Conservation (phyloP, 2,329 filamentous ascomycete species). For the Rutstroemia sp. region DNA sequence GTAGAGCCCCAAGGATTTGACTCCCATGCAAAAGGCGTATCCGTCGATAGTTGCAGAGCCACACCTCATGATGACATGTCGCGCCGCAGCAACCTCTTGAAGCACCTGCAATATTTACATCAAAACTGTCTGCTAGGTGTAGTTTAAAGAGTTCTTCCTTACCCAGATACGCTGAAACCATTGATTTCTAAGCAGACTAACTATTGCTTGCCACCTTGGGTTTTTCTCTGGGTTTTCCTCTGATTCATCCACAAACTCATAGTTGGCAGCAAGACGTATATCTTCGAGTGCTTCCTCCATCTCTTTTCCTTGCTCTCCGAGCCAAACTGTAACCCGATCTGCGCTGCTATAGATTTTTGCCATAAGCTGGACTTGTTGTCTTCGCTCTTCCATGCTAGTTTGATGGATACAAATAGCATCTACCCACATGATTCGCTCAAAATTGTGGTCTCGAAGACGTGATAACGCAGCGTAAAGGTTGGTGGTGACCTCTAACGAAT, state of each 20-base stretch:
- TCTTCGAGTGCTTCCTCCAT: too few relatives aligned
- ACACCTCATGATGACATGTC: rapidly evolving
- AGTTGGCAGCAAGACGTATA: too few relatives aligned
- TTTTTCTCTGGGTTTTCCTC: too few relatives aligned
- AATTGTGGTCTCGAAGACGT: constrained; percentile 5
- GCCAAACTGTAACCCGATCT: constrained; percentile 11
- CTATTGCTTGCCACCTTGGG: too few relatives aligned
- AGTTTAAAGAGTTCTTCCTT: too few relatives aligned
- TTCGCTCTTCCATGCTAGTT: neutral
- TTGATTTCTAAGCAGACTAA: neutral
- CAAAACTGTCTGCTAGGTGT: too few relatives aligned
- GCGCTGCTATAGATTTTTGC: constrained; percentile 12
- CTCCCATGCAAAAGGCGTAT: neutral
- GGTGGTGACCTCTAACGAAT: too few relatives aligned
- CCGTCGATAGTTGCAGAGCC: neutral
- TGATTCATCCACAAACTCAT: too few relatives aligned
- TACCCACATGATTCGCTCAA: constrained; percentile 1
- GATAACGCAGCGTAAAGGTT: too few relatives aligned
- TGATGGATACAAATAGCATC: neutral
- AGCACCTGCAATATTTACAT: neutral
- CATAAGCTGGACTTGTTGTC: constrained; percentile 13
- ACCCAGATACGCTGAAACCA: neutral
- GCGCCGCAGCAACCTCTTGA: neutral
- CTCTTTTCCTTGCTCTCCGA: constrained; percentile 7
- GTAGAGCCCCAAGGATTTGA: too few relatives aligned